A percentile compares a stretch with the other conserved stretches of the same genome.
Evolutionary conservation across 169 alveolate genomes (phyloP).

Genomic region (Besnoitia besnoiti): DNA sequence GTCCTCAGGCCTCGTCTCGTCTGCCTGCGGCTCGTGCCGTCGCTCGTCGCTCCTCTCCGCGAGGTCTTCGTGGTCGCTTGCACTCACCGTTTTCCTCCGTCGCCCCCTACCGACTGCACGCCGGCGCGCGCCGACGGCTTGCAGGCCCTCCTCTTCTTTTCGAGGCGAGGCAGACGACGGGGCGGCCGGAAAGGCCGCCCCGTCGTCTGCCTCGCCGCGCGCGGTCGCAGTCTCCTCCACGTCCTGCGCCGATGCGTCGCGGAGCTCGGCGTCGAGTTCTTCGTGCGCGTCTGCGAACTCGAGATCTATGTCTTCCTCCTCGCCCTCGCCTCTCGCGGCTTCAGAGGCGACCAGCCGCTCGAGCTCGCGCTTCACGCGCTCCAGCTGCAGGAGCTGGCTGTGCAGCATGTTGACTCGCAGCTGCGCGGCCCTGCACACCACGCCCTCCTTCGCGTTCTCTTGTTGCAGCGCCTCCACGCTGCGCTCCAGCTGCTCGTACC

Average conservation of each 20-base stretch:
- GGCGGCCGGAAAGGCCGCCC: not conserved
- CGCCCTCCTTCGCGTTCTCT: not conserved
- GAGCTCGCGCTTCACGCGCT: not conserved
- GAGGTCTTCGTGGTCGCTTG: not conserved
- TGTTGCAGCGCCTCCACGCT: not conserved
- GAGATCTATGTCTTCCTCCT: no score
- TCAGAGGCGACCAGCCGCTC: not conserved
- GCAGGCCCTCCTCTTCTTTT: not conserved
- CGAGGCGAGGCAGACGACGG: not conserved
- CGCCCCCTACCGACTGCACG: not conserved
- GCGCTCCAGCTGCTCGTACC: not conserved
- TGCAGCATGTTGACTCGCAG: not conserved
- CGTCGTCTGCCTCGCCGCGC: not conserved
- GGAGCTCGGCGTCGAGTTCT: not conserved
- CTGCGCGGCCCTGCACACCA: not conserved
- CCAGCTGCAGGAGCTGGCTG: not conserved
- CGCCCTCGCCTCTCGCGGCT: not conserved
- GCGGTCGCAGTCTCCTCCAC: not conserved
- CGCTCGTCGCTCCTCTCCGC: not conserved
- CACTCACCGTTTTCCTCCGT: not conserved
- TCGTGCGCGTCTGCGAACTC: slow-evolving; percentile 31
- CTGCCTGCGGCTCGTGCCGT: not conserved
- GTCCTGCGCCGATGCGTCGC: not conserved
- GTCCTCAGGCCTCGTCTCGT: no score
- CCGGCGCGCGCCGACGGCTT: no score